A percentile compares a stretch with the other conserved stretches of the same genome.
Evolutionary conservation across 805 yeast genomes (phyloP).

Genomic region (Candida chilensis): DNA sequence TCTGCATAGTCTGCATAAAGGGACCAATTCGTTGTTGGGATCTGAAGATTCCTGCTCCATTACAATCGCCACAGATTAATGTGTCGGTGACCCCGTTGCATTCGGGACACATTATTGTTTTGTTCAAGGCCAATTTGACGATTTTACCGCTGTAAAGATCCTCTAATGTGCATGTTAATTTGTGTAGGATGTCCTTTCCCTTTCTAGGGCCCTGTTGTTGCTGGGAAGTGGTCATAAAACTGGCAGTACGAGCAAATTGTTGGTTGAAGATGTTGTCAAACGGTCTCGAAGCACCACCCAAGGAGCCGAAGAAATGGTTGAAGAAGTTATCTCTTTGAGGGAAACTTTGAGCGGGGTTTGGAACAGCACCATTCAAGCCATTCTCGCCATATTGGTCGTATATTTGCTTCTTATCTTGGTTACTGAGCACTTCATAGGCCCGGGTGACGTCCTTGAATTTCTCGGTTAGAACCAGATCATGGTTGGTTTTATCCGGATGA

Average conservation of each 20-base stretch:
- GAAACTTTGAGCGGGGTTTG: no score
- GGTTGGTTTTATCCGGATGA: slow-evolving; percentile 61
- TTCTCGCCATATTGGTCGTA: slow-evolving; percentile 47
- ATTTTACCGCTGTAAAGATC: slow-evolving; percentile 54
- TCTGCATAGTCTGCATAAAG: no score
- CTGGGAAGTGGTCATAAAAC: no score
- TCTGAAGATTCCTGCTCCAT: no score
- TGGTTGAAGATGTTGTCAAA: no score
- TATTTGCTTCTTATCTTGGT: slow-evolving; percentile 29
- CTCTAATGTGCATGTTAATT: slow-evolving; percentile 37
- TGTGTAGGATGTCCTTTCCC: slow-evolving; percentile 51
- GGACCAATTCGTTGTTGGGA: no score
- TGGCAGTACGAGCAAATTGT: no score
- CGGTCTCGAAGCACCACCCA: slow-evolving; percentile 28
- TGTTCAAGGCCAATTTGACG: slow-evolving; percentile 44
- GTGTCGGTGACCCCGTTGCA: slow-evolving; percentile 34
- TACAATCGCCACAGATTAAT: slow-evolving; percentile 21
- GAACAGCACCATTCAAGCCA: slow-evolving; percentile 31
- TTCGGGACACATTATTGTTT: slow-evolving; percentile 35
- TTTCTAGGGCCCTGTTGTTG: slow-evolving; percentile 9
- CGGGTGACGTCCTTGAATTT: slow-evolving; percentile 52
- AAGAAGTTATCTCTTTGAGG: no score
- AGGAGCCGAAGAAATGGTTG: no score
- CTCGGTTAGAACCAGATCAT: slow-evolving; percentile 37
- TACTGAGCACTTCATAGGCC: slow-evolving; percentile 58